Evolutionary conservation across 495 filamentous ascomycete genomes (phyloP), one percentile per base, ranked within the genome.

Genomic region (Clavariopsis aquatica): DNA sequence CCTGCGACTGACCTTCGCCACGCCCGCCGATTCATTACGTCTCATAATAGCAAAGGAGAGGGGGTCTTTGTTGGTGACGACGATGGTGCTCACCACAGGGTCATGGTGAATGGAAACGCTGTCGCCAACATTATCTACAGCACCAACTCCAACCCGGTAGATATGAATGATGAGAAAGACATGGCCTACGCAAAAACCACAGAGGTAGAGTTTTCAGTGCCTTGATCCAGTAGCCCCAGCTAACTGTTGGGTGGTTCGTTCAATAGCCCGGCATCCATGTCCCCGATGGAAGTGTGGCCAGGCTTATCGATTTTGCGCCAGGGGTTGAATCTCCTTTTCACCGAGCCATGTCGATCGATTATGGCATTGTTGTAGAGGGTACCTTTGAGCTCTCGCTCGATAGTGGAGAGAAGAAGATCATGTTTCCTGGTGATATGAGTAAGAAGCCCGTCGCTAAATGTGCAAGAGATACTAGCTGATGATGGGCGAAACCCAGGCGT

Each of bases 351-450:
- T 68, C 62, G 13, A 58, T 70, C 23, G 73, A 75, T 47, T 75
- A 75, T 57, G 72, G 69, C 36, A 66, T 75, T 29, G 72, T 75
- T 0, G 64, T 75, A 7, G 72, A 75, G 49, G 73, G 73, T 1
- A 72, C 72, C 49, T 49, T 75, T 1, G 73, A 74, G 43, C 29
- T 72, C 5, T 34, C 74, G 2, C 51, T 75, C 43, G 73, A 75
- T 49, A 64, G 59, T 36, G 73, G 73, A 13, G 73, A 72, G 57
- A 69, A 36, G 60, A 56, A 57, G 52, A 24, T 51, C 26, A 60
- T 75, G 72, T 71, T 66, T 60, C 57, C 53, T 26, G 73, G 73
- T 17, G 73, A 75, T 52, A 43, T 43, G 38, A 43, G 38, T 43
- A 43, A 43, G 38, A 36, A 36, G 31, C 31, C 6, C 13, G 6